Evolutionary conservation across 2,329 filamentous ascomycete genomes (phyloP).

Genomic region (Biscogniauxia marginata): DNA sequence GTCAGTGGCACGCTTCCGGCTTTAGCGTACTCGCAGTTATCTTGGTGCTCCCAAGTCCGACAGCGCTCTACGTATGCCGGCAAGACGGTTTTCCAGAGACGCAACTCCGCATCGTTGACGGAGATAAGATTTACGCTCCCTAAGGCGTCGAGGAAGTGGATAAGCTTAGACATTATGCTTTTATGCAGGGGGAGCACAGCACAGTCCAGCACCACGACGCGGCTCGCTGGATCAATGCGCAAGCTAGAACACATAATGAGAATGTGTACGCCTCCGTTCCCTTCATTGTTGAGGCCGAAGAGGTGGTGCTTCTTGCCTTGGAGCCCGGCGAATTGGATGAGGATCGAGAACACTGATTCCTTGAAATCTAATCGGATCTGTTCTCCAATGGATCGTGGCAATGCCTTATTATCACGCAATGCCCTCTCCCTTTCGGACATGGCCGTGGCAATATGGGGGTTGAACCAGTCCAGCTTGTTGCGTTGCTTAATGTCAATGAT

Average conservation of each 20-base stretch:
- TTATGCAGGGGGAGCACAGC: conserved; percentile 44
- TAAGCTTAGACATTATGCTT: conserved; percentile 32
- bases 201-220: conserved; percentile 44
- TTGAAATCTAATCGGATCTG: conserved; percentile 44
- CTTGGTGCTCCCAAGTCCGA: conserved; percentile 43
- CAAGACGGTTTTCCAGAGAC: conserved; percentile 46
- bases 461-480: conserved; percentile 4
- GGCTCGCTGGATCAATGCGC: conserved; percentile 42
- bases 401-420: neutral
- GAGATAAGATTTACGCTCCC: conserved; percentile 35
- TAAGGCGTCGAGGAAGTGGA: conserved; percentile 38
- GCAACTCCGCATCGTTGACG: conserved; percentile 54
- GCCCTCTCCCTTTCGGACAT: conserved; percentile 17
- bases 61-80: conserved; percentile 47
- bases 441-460: neutral
- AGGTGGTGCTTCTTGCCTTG: conserved; percentile 43
- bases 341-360: conserved; percentile 46
- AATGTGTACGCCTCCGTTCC: conserved; percentile 23
- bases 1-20: conserved; percentile 37
- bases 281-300: conserved; percentile 39
- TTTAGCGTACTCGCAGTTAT: conserved; percentile 41
- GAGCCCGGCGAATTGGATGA: conserved; percentile 43
- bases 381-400: conserved; percentile 20
- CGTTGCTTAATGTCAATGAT: conserved; percentile 4
- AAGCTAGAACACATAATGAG: conserved; percentile 41